Evolutionary conservation across 2,329 filamentous ascomycete genomes (phyloP), one percentile per base, ranked within the genome.

Genomic region (Colletotrichum camelliae): DNA sequence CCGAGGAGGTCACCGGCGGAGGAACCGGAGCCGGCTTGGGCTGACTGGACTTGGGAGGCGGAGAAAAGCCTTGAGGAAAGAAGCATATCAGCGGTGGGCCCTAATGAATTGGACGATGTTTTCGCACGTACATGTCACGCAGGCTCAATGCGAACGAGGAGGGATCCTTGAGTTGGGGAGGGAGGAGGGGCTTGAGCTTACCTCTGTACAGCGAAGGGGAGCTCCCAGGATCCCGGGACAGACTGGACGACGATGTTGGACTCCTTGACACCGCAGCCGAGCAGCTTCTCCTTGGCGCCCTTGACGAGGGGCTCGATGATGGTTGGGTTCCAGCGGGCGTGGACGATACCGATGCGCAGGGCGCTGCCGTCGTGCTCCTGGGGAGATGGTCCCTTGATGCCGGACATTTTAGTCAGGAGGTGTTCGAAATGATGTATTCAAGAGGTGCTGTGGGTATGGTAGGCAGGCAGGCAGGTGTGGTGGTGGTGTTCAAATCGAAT

Each of bases 181-280:
- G 68, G 31, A 79, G 69, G 74, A n/a, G 31, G 60, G 43, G 78
- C 27, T 43, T 27, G 21, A 64, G 83, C 88, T 82, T 87, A 96
- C 93, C 94, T 91, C 86, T 98, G 95, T 37, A 96, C 94, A 57
- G 96, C 95, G 81, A 96, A 95, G 67, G 97, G 97, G 58, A 99
- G 90, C 87, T 99, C 97, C 91, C 97, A 99, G 78, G 94, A 95
- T 69, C 97, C 97, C 0, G 97, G 97, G 39, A 98, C 97, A 67
- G 93, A 95, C 87, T 98, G 94, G 52, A 96, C 87, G 70, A 96
- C 92, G 81, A 99, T 97, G 85, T 98, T 98, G 81, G 94, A 92
- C 82, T 96, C 93, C 83, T 93, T 93, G 72, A 99, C 96, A 71
- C 97, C 97, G 69, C 93, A 92, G 58, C 91, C 91, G 39, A 93